Evolutionary conservation across 225 moss, liverwort and hornwort species (phyloP).

Genomic region (Pseudoscleropodium purum): DNA sequence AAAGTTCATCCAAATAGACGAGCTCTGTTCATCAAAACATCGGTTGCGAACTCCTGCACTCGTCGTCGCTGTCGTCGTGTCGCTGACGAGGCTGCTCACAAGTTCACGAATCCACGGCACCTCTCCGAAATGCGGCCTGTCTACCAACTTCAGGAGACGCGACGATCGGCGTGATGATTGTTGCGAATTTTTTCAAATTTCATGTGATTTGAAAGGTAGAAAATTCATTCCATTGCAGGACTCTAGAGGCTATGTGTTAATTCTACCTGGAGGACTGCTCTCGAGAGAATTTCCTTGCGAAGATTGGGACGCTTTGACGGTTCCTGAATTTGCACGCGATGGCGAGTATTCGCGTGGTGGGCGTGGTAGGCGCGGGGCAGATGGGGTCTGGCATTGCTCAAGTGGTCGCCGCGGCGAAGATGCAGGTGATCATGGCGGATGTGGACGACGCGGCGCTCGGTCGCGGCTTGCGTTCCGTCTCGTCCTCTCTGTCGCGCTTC

Average conservation of each 20-base stretch:
- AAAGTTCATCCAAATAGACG: neutral
- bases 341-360: slow-evolving; percentile 59
- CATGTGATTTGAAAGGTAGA: neutral
- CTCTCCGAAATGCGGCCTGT: neutral
- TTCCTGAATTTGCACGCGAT: slow-evolving; percentile 10
- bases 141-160: neutral
- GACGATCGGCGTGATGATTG: neutral
- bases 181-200: neutral
- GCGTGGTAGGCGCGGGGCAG: slow-evolving; percentile 98
- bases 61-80: neutral
- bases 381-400: slow-evolving; percentile 97
- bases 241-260: neutral
- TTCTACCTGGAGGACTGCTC: neutral
- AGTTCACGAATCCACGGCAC: neutral
- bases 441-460: slow-evolving; percentile 56
- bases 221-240: neutral
- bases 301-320: neutral
- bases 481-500: slow-evolving; percentile 63
- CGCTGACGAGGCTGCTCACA: slow-evolving; percentile 3
- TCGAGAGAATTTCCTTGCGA: neutral
- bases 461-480: slow-evolving; percentile 74
- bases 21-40: neutral
- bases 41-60: neutral
- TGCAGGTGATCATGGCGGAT: slow-evolving; percentile 78
- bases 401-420: slow-evolving; percentile 64